A percentile compares a stretch with the other conserved stretches of the same genome.
These are phyloP conservation scores for Phytopythium mirpurense DNA, from an alignment of 352 stramenopile genomes.

Conservation along the genomic window DNA sequence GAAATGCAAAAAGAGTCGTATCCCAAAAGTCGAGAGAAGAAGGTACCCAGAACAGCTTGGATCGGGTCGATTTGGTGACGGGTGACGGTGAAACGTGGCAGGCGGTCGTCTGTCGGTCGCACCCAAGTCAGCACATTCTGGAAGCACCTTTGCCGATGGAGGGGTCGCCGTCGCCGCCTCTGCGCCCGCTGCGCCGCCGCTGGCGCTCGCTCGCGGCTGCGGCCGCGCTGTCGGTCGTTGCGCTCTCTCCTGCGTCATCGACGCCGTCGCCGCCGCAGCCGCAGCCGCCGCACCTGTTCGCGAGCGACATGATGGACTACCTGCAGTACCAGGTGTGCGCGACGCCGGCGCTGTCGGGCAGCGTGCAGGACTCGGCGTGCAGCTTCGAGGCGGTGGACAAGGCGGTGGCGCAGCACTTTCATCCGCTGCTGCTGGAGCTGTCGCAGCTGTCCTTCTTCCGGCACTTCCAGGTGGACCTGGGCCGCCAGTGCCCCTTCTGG, in stretches of 20 bases:
- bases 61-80: not conserved
- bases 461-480: slow-evolving; percentile 92
- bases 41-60: not conserved
- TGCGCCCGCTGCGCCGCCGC: not conserved
- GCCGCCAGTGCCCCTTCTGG: slow-evolving; percentile 88
- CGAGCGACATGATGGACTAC: slow-evolving; percentile 70
- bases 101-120: no score
- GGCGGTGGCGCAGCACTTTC: slow-evolving; percentile 75
- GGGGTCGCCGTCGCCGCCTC: not conserved
- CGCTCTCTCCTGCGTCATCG: no score
- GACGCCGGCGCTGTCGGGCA: slow-evolving; percentile 75
- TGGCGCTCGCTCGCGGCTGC: slow-evolving; percentile 1
- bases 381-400: slow-evolving; percentile 85
- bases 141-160: no score
- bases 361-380: slow-evolving; percentile 78
- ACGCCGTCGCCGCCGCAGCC: not conserved
- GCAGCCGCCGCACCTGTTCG: slow-evolving; percentile 25
- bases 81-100: no score
- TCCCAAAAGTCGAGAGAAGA: not conserved
- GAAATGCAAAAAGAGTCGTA: not conserved
- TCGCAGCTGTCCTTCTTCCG: slow-evolving; percentile 88
- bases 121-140: no score
- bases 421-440: slow-evolving; percentile 73
- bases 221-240: no score
- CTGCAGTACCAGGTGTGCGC: slow-evolving; percentile 79